Conservation (phyloP, 805 yeast genomes). For the Wickerhamiella brachini region DNA sequence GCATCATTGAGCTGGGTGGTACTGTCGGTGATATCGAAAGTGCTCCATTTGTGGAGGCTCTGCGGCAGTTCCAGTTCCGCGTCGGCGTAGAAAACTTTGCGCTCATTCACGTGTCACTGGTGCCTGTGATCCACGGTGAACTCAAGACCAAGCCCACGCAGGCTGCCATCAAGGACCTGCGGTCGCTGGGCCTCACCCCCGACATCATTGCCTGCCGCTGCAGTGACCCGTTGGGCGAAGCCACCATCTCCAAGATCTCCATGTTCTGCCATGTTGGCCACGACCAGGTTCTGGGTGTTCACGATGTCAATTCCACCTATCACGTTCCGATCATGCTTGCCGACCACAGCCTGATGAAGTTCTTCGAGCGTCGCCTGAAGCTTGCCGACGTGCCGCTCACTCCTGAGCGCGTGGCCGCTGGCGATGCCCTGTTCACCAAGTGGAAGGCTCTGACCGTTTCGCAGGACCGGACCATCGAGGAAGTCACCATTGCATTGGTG, state of each 20-base stretch:
- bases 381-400: slow-evolving; percentile 37
- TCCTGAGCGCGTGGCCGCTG: slow-evolving; percentile 42
- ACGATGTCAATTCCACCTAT: slow-evolving; percentile 91
- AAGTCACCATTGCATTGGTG: slow-evolving; percentile 87
- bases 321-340: slow-evolving; percentile 88
- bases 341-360: slow-evolving; percentile 73
- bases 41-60: slow-evolving; percentile 97
- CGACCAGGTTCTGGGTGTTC: slow-evolving; percentile 94
- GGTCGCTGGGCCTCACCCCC: slow-evolving; percentile 88
- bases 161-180: slow-evolving; percentile 93
- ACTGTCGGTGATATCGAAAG: slow-evolving; percentile 98
- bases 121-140: slow-evolving; percentile 97
- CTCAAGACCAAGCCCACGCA: slow-evolving; percentile 99
- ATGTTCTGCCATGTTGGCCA: slow-evolving; percentile 99
- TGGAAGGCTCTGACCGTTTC: slow-evolving; percentile 73
- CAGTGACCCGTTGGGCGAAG: slow-evolving; percentile 59
- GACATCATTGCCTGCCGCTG: slow-evolving; percentile 98
- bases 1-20: slow-evolving; percentile 97
- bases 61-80: slow-evolving; percentile 96
- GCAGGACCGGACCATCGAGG: slow-evolving; percentile 72
- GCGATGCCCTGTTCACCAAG: slow-evolving; percentile 51
- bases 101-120: slow-evolving; percentile 88
- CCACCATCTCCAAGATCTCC: slow-evolving; percentile 90
- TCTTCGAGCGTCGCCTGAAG: slow-evolving; percentile 49
- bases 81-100: slow-evolving; percentile 92